Conservation (phyloP, 202 grass and related monocot species). For the Panicum hallii region DNA sequence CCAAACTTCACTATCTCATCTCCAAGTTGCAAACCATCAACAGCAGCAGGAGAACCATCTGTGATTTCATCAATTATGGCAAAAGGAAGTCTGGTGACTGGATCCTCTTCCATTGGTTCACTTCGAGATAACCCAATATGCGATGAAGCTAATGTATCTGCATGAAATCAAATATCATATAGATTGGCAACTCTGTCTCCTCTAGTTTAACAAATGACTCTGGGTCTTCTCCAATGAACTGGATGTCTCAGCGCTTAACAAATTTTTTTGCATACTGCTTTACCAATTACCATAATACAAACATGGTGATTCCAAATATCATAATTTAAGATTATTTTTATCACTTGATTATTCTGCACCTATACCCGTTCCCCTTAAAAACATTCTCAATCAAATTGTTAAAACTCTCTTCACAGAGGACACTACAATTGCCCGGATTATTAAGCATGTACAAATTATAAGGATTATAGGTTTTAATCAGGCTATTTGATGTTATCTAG, state of each 20-base stretch:
- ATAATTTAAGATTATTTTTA: constrained; percentile 3
- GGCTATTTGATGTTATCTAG: background rate
- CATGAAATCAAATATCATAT: constrained; percentile 37
- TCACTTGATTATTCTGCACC: constrained; percentile 31
- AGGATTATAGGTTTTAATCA: background rate
- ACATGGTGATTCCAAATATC: background rate
- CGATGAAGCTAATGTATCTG: constrained; percentile 56
- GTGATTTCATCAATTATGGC: constrained; percentile 93
- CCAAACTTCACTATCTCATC: constrained; percentile 96
- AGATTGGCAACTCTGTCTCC: constrained; percentile 26
- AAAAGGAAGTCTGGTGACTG: constrained; percentile 69
- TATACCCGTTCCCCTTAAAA: constrained; percentile 2
- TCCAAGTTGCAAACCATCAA: constrained; percentile 85
- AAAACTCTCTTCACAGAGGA: background rate
- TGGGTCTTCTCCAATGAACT: background rate
- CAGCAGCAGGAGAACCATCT: constrained; percentile 80
- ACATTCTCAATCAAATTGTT: constrained; percentile 6
- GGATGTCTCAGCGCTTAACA: background rate
- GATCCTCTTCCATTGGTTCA: constrained; percentile 72
- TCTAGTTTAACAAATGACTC: background rate
- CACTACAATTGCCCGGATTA: background rate
- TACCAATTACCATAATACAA: background rate
- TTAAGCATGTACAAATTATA: constrained; percentile 17
- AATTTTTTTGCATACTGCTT: background rate
- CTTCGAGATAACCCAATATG: constrained; percentile 52